phyloP scores from a whole-genome alignment of 2,329 filamentous ascomycete genomes.

The Aspergillus brasiliensis region DNA sequence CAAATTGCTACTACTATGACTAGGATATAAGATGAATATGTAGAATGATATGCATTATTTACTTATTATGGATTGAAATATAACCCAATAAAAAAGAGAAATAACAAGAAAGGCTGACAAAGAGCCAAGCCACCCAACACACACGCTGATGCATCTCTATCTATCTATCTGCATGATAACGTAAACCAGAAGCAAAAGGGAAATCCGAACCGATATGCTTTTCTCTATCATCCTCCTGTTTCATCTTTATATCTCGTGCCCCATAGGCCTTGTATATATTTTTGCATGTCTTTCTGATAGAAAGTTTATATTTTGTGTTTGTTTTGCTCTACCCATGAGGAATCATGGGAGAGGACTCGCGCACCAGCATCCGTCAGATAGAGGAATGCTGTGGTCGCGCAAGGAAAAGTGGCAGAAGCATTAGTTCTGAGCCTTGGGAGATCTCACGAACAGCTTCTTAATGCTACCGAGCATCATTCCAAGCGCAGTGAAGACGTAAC shows the following conservation, averaged over 20 bases:
- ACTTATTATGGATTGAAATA: background rate
- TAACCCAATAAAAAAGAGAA: background rate
- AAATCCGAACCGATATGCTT: background rate
- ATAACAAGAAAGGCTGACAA: background rate
- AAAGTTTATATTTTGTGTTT: background rate
- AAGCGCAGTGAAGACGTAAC: constrained; percentile 55
- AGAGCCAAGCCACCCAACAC: background rate
- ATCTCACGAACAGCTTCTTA: constrained; percentile 30
- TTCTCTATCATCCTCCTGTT: background rate
- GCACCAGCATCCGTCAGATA: background rate
- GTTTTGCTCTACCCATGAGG: background rate
- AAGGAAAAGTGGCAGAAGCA: background rate
- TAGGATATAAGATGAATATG: background rate
- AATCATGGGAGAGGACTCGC: background rate
- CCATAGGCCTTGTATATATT: background rate
- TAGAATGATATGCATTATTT: background rate
- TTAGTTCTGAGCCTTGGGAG: constrained; percentile 22
- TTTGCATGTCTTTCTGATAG: no score
- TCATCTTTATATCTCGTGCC: background rate
- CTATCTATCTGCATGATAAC: background rate
- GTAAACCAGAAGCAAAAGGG: background rate
- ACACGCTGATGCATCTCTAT: constrained; percentile 6
- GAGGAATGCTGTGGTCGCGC: background rate
- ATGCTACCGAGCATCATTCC: constrained; percentile 44
- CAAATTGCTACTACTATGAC: no score